phyloP scores from a whole-genome alignment of 208 protist species.

The Porcisia hertigi region DNA sequence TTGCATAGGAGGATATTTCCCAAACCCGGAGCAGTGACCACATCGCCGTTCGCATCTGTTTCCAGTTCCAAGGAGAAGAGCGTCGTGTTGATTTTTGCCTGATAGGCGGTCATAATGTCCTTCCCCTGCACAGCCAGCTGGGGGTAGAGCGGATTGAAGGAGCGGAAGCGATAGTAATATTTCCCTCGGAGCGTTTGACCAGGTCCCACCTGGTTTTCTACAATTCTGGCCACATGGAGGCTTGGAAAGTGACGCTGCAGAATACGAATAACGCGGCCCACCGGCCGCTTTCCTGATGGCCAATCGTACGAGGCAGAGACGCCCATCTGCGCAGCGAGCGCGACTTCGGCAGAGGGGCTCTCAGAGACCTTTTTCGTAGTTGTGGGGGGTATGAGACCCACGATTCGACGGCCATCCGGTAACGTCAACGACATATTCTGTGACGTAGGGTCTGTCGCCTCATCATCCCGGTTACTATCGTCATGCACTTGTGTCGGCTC shows the following conservation, averaged over 20 bases:
- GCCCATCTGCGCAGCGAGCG: conserved; percentile 32
- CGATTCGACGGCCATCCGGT: conserved; percentile 55
- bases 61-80: conserved; percentile 55
- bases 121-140: conserved; percentile 59
- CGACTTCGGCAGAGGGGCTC: conserved; percentile 22
- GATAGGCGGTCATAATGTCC: conserved; percentile 50
- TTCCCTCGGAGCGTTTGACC: conserved; percentile 34
- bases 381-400: conserved; percentile 38
- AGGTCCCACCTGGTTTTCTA: conserved; percentile 35
- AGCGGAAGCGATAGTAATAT: conserved; percentile 69
- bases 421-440: conserved; percentile 33
- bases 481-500: neutral
- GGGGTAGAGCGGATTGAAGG: conserved; percentile 63
- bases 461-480: conserved; percentile 5
- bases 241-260: conserved; percentile 43
- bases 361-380: neutral
- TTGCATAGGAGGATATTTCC: conserved; percentile 35
- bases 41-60: conserved; percentile 12
- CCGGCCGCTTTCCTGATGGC: conserved; percentile 27
- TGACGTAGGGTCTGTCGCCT: conserved; percentile 1
- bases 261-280: conserved; percentile 49
- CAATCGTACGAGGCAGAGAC: conserved; percentile 35
- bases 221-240: conserved; percentile 47
- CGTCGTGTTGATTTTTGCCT: conserved; percentile 33
- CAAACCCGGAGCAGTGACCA: conserved; percentile 10